Evolutionary conservation across 192 early-diverging fungal species (phyloP).

Genomic region (Haplosporangium gracile): DNA sequence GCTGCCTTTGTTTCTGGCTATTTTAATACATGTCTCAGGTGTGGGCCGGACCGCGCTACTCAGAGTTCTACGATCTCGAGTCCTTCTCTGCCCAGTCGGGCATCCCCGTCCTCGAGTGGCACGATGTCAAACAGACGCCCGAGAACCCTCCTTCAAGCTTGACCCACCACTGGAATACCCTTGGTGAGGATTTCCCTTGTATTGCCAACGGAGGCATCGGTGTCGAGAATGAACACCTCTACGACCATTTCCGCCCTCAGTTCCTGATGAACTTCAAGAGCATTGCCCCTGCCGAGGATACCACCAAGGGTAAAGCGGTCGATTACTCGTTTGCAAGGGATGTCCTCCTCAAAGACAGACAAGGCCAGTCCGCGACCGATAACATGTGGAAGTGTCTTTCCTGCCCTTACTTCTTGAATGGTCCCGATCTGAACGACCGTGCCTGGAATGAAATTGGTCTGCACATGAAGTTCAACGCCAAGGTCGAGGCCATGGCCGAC

Average conservation of each 20-base stretch:
- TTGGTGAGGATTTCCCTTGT: conserved; percentile 40
- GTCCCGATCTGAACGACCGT: conserved; percentile 8
- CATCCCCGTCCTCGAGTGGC: conserved; percentile 45
- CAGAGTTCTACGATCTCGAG: conserved; percentile 48
- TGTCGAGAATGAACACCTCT: conserved; percentile 35
- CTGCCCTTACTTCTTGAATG: conserved; percentile 40
- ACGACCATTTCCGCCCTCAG: conserved; percentile 49
- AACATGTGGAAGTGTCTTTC: conserved; percentile 49
- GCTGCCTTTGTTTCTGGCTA: neutral
- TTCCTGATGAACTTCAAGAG: conserved; percentile 48
- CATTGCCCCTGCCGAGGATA: neutral
- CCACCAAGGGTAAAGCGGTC: conserved; percentile 9
- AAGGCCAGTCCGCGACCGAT: neutral
- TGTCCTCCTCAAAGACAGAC: conserved; percentile 30
- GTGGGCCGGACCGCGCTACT: conserved; percentile 40
- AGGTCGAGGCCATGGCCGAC: conserved; percentile 42
- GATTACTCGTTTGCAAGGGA: conserved; percentile 27
- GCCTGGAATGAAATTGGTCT: conserved; percentile 40
- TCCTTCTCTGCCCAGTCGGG: conserved; percentile 25
- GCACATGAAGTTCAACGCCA: conserved; percentile 33
- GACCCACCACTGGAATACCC: conserved; percentile 22
- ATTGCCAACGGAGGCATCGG: conserved; percentile 46
- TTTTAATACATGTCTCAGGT: conserved; percentile 16
- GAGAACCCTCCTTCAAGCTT: conserved; percentile 8
- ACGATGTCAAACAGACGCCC: conserved; percentile 53